Evolutionary conservation across 495 filamentous ascomycete genomes (phyloP), one percentile per base, ranked within the genome.

Genomic region (Hypoxylon rickii): DNA sequence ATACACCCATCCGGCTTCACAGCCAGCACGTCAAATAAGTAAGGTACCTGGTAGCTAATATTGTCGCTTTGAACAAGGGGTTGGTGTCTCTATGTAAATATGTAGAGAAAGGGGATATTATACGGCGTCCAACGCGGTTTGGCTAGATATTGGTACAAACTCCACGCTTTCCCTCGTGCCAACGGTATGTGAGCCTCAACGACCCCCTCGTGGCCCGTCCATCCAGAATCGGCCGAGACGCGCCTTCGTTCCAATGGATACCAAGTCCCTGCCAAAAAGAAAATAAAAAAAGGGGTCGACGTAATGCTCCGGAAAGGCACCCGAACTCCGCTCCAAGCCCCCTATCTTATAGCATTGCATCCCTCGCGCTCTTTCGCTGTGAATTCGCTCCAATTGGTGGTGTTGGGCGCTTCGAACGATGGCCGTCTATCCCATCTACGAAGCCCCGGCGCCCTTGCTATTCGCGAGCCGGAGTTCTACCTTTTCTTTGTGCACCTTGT

Each of bases 401-500:
- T 4, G 24, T 10, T 29, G 24, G 24, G 24, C 24, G 10, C 10
- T n/a, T n/a, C n/a, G n/a, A n/a, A 10, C 4, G 24, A 29, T 29
- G 4, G 24, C 4, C 10, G 10, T 10, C 24, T 29, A 4, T 4
- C 10, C 4, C 10, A 29, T 13, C 41, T 48, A 51, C 16, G 24
- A 31, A 1, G n/a, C 21, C 16, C 47, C 49, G 38, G 21, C 19
- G 15, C 16, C 3, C 36, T 53, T 62, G 37, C 52, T 13, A 13
- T 39, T 40, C 29, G 52, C 41, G 20, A 71, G 45, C 19, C 68
- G 53, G n/a, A 63, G 57, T 32, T 66, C 65, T 0, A 96, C 91
- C 51, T 77, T 82, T 64, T 89, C 83, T 65, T 86, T 84, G 74
- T 97, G 94, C 16, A 79, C 70, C 31, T 84, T 73, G 71, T 95